These are phyloP conservation scores for Stagonosporopsis cucurbitacearum DNA, from an alignment of 2,329 filamentous ascomycete species.

Conservation along the genomic window DNA sequence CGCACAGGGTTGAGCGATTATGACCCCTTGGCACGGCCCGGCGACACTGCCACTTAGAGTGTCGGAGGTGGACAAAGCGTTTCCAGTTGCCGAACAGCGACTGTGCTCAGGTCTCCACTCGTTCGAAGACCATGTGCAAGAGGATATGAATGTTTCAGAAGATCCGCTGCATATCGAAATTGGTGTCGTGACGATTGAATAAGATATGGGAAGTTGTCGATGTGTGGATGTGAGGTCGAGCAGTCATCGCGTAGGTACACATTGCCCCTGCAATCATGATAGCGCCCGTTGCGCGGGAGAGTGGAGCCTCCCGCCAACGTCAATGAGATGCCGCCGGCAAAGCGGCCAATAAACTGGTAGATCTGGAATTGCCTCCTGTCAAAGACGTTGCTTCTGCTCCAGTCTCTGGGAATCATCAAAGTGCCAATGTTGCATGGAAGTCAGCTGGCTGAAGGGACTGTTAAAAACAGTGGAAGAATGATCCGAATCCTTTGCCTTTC, in stretches of 20 bases:
- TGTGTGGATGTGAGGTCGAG: not conserved
- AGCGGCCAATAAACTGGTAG: not conserved
- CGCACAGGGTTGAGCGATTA: not conserved
- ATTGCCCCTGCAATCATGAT: not conserved
- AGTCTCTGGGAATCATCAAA: not conserved
- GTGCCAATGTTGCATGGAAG: no score
- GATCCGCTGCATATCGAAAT: not conserved
- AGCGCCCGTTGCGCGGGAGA: constrained; percentile 1
- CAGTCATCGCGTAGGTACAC: not conserved
- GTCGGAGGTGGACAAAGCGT: constrained; percentile 4
- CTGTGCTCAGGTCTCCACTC: not conserved
- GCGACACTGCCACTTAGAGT: not conserved
- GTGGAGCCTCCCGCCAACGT: not conserved
- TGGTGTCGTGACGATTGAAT: not conserved
- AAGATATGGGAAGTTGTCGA: no score
- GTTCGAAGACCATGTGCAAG: not conserved
- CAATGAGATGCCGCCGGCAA: not conserved
- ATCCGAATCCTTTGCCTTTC: no score
- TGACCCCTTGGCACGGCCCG: constrained; percentile 4
- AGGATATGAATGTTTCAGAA: not conserved
- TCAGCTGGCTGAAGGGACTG: not conserved
- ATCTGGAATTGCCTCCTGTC: not conserved
- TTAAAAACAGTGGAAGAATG: no score
- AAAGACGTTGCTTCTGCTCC: not conserved
- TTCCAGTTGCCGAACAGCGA: not conserved